These are phyloP conservation scores for Hypholoma fasciculare DNA, from an alignment of 768 basidiomycete species.

Conservation along the genomic window DNA sequence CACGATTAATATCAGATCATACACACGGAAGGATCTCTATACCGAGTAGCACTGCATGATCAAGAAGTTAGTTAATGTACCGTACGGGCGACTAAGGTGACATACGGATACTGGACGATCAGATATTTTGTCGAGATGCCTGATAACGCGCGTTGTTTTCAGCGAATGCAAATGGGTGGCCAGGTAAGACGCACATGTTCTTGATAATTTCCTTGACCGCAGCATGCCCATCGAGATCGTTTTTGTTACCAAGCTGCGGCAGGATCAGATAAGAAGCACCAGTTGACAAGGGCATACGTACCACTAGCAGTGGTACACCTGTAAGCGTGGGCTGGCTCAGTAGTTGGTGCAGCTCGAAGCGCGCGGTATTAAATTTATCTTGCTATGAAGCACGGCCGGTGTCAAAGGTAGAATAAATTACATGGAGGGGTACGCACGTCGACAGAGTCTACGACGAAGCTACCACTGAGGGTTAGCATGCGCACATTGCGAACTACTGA, in stretches of 20 bases:
- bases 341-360: slow-evolving; percentile 83
- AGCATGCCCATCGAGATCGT: slow-evolving; percentile 77
- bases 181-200: slow-evolving; percentile 54
- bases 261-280: neutral
- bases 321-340: slow-evolving; percentile 62
- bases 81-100: slow-evolving; percentile 11
- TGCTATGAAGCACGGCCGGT: slow-evolving; percentile 40
- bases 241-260: slow-evolving; percentile 86
- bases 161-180: neutral
- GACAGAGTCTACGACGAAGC: slow-evolving; percentile 90
- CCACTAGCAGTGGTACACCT: slow-evolving; percentile 82
- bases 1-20: slow-evolving; percentile 3
- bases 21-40: slow-evolving; percentile 21
- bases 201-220: slow-evolving; percentile 83
- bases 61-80: neutral
- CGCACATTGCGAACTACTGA: slow-evolving; percentile 2
- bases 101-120: slow-evolving; percentile 85
- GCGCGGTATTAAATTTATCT: slow-evolving; percentile 80
- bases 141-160: slow-evolving; percentile 19
- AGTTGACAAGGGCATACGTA: slow-evolving; percentile 34
- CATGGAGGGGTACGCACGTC: slow-evolving; percentile 61
- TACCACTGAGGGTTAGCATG: neutral
- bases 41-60: slow-evolving; percentile 74
- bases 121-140: slow-evolving; percentile 78
- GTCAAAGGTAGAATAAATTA: neutral